These are phyloP conservation scores for Nicotiana obtusifolia DNA, from an alignment of 257 asterid genomes.

Conservation along the genomic window DNA sequence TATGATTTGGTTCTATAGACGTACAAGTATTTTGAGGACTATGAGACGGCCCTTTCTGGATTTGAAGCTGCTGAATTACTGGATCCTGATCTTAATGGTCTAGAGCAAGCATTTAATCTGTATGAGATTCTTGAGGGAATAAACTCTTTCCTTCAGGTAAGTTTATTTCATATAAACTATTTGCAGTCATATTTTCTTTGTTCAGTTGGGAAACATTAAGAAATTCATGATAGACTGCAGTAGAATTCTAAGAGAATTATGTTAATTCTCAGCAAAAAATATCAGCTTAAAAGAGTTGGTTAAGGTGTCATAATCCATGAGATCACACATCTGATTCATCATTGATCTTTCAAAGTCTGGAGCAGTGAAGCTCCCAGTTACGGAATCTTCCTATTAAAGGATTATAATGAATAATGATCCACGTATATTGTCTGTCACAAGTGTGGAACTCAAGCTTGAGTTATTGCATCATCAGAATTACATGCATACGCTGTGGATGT, in stretches of 20 bases:
- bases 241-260: background rate
- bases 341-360: background rate
- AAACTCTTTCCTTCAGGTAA: conserved; percentile 54
- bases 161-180: background rate
- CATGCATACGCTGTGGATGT: background rate
- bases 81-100: conserved; percentile 79
- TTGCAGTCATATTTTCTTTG: background rate
- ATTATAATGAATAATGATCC: background rate
- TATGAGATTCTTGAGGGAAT: conserved; percentile 64
- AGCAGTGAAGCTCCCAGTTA: background rate
- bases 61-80: conserved; percentile 46
- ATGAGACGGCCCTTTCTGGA: conserved; percentile 38
- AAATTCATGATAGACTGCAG: background rate
- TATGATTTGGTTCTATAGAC: conserved; percentile 33
- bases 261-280: background rate
- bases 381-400: background rate
- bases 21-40: conserved; percentile 76
- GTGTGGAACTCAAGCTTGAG: background rate
- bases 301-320: background rate
- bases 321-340: background rate
- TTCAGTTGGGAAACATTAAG: background rate
- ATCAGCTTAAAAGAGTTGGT: background rate
- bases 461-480: background rate
- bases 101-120: conserved; percentile 57
- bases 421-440: background rate